Evolutionary conservation across 2,329 filamentous ascomycete species (phyloP), one percentile per base, ranked within the genome.

Genomic region (Fusarium redolens): DNA sequence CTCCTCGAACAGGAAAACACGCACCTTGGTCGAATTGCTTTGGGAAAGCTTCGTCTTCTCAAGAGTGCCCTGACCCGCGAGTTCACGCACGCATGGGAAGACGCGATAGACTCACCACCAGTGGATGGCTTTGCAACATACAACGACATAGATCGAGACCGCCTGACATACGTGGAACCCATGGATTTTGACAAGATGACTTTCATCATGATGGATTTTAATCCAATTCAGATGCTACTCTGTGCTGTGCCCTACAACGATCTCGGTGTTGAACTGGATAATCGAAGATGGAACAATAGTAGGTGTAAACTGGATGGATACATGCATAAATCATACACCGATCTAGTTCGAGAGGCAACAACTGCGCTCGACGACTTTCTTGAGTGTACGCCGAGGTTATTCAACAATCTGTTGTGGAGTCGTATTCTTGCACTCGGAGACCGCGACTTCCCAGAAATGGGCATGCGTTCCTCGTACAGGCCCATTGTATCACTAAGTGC

Each of bases 201-300:
- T 4, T 44, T 43, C 3, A 47, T 77, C 22, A 71, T 73, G 60
- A 31, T 22, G 20, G 13, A 20, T 5, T 58, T 77, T 18, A 78
- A 73, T 37, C 51, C 41, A 8, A 33, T 67, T 5, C 76, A 78
- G 45, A 68, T 55, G 50, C 48, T 78, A 12, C 68, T 85, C 4
- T 80, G 80, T 20, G 78, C 83, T 3, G 78, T 81, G 35, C 78
- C 85, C 57, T 86, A 83, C 61, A 73, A 79, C 35, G 71, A 78
- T 7, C 25, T 81, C 6, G 68, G 70, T 30, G 28, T 55, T 17
- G 48, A 25, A 8, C 31, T 78, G 45, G 75, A 76, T 31, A 25
- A 13, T 7, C 56, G 51, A 31, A 50, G 65, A 18, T 76, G 72
- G 58, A 31, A n/a, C 14, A 4, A 40, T 10, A 35, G n/a, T 38